Evolutionary conservation across 2,329 filamentous ascomycete genomes (phyloP), one percentile per base, ranked within the genome.

Genomic region (Fusarium sublunatum): DNA sequence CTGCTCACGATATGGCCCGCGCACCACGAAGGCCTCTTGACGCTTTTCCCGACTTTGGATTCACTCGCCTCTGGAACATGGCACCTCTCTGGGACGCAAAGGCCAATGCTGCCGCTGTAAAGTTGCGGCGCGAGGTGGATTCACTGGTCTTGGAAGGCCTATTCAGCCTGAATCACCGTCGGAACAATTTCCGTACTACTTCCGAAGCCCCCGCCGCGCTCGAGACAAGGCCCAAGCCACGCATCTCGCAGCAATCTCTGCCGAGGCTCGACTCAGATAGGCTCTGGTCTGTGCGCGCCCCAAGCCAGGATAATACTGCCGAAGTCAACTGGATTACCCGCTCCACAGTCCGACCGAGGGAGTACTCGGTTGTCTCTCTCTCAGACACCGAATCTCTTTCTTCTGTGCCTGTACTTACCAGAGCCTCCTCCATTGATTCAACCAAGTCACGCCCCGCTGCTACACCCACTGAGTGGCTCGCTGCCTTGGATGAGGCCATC

Each of bases 391-490:
- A 68, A 10, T 68, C 57, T 10, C 13, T 53, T 13, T 39, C 41
- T 31, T 50, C 55, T 25, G 36, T 61, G 13, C 59, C 64, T 24
- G 44, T 52, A 24, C 46, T 61, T 22, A 64, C 60, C 22, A 70
- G 55, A 38, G 65, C 68, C 19, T 68, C 64, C 19, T 70, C 68
- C 12, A 64, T 71, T 51, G 59, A 55, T 24, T 65, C 59, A 8
- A 67, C 59, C 26, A 61, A 36, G 53, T 46, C 38, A 22, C 59
- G 62, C 45, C 71, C 62, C 24, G 64, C 51, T 56, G 73, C 64
- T 48, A 72, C 53, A 26, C 68, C 61, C 58, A 71, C 68, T 12
- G 47, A 74, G 49, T 81, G 80, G 80, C 69, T 74, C 8, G 68
- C 70, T 15, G 81, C 81, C 5, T 74, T 83, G 35, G 54, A 63